Evolutionary conservation across 352 stramenopile genomes (phyloP).

Genomic region (Phytophthora pseudosyringae): DNA sequence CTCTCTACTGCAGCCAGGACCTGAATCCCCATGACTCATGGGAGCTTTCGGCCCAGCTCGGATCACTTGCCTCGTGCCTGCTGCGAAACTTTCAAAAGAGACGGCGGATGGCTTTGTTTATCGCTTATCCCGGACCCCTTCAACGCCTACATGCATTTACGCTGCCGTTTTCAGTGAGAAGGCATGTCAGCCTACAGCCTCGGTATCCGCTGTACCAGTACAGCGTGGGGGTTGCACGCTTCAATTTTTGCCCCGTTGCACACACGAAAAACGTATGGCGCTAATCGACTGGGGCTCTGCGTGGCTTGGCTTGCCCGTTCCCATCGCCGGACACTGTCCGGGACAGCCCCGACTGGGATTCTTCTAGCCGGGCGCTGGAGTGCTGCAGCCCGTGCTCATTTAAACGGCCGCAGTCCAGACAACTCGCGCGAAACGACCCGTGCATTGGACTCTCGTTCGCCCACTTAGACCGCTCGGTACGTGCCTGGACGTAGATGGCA

Average conservation of each 20-base stretch:
- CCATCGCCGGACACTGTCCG: neutral
- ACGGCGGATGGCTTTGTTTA: slow-evolving; percentile 2
- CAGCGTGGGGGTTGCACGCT: slow-evolving; percentile 3
- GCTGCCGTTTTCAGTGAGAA: too few relatives aligned
- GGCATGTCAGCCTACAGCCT: too few relatives aligned
- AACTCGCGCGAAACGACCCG: slow-evolving; percentile 14
- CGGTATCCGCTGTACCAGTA: too few relatives aligned
- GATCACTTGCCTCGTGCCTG: neutral
- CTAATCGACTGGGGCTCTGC: neutral
- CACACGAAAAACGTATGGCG: slow-evolving; percentile 22
- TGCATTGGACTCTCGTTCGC: slow-evolving; percentile 1
- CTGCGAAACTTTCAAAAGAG: slow-evolving; percentile 5
- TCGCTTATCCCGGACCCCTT: slow-evolving; percentile 4
- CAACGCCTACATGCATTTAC: neutral
- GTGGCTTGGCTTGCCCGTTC: neutral
- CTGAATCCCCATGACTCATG: neutral
- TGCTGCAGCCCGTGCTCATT: neutral
- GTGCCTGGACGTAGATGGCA: neutral
- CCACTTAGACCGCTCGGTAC: neutral
- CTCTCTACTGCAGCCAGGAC: neutral
- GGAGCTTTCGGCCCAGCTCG: neutral
- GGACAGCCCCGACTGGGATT: slow-evolving; percentile 5
- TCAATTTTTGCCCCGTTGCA: slow-evolving; percentile 28
- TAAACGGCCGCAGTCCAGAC: slow-evolving; percentile 7
- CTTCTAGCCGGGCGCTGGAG: neutral